Evolutionary conservation across 768 basidiomycete genomes (phyloP).

Genomic region (Sarcomyxa edulis): DNA sequence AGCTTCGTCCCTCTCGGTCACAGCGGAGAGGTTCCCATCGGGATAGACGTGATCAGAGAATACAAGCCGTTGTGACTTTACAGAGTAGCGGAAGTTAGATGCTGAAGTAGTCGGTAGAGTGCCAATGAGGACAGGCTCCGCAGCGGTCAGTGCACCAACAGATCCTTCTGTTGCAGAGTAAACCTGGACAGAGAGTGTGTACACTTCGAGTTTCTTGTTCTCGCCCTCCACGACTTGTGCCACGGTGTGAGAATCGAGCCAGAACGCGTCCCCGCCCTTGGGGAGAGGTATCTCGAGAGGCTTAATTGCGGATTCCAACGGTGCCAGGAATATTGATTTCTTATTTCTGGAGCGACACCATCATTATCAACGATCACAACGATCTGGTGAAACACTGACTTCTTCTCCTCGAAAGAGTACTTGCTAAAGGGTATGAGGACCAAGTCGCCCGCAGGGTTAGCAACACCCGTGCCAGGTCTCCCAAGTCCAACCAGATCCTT

Average conservation of each 20-base stretch:
- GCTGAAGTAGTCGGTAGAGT: constrained; percentile 64
- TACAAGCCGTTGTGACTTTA: constrained; percentile 55
- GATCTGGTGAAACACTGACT: constrained; percentile 37
- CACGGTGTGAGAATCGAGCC: constrained; percentile 69
- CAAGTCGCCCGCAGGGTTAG: constrained; percentile 66
- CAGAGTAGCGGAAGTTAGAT: constrained; percentile 65
- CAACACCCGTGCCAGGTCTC: constrained; percentile 60
- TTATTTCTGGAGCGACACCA: constrained; percentile 44
- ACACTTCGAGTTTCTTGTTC: constrained; percentile 47
- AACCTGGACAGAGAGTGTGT: constrained; percentile 51
- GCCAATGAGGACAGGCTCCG: constrained; percentile 46
- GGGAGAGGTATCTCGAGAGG: constrained; percentile 55
- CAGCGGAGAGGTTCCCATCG: constrained; percentile 67
- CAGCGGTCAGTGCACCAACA: constrained; percentile 22
- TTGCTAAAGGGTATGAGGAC: constrained; percentile 61
- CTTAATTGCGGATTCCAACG: constrained; percentile 45
- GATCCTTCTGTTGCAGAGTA: constrained; percentile 21
- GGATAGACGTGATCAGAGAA: constrained; percentile 84
- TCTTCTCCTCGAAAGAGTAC: constrained; percentile 69
- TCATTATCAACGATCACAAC: background rate
- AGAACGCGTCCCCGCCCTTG: constrained; percentile 73
- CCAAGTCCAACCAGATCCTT: constrained; percentile 65
- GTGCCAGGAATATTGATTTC: constrained; percentile 60
- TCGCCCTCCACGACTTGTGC: constrained; percentile 59
- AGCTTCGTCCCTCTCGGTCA: constrained; percentile 62